Base-by-base conservation (phyloP, 495 filamentous ascomycete species). In the Podospora didyma region DNA sequence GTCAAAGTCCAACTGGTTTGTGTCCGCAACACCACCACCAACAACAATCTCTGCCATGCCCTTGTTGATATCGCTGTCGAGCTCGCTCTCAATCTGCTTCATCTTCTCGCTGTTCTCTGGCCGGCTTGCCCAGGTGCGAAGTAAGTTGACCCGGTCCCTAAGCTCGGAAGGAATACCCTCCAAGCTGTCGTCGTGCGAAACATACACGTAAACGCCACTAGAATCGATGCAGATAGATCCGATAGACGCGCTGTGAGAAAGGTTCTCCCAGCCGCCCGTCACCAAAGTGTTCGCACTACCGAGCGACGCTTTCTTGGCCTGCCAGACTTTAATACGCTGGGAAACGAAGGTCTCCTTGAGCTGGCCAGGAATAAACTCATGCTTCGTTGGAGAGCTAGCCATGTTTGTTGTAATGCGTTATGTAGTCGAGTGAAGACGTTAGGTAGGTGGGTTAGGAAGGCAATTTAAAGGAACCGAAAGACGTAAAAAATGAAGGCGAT, bases 41-140 rank as follows among this genome's bases (percentile, higher is more conserved):
- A 58, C 28, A 46, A 55, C 17, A 54, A 58, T 22, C 56, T 44
- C 10, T 69, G 31, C 7, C n/a, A n/a, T n/a, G n/a, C n/a, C n/a
- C n/a, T n/a, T n/a, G n/a, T 65, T 28, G 23, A 67, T 54, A 9
- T 65, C 58, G 11, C 46, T 19, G 23, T 65, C 56, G 20, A 68
- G 10, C 39, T 62, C 3, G 12, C 53, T n/a, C 17, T 58, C 46
- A 23, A 61, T 26, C 26, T 51, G 3, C 28, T 49, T 24, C 26
- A 58, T 7, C 11, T 35, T 2, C 14, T 21, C 31, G 12, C 10
- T 1, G 19, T 57, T 57, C 16, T 2, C 23, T 11, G 35, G 37
- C 7, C 46, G 9, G 2, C 1, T 12, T 19, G 49, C 7, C 37
- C 39, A 54, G 12, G 2, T 14, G 2, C 44, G 7, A 5, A 66